Base-by-base conservation (phyloP, 768 basidiomycete species). In the Cystofilobasidium macerans region DNA sequence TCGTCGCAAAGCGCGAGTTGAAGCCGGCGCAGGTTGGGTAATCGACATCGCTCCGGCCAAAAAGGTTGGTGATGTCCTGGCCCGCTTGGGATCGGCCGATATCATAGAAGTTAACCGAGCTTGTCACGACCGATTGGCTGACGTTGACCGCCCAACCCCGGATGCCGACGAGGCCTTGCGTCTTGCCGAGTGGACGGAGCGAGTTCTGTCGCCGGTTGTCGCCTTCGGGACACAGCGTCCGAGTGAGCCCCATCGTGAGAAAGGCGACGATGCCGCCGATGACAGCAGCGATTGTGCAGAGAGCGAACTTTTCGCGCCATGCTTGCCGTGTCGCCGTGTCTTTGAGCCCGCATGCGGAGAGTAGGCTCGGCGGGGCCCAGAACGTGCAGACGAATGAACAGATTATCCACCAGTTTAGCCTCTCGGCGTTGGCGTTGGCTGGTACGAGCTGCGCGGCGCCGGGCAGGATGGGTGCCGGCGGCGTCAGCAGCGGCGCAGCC, bases 271-370 rank as follows among this genome's bases (percentile, higher is more conserved):
- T 75, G 24, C 80, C 84, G 70, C 94, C 95, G 24, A 95, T 76
- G 51, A 91, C 43, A 64, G 83, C 70, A 59, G 91, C 11, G 73
- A 97, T 85, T 76, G 88, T 84, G 77, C 93, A 97, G 4, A 99
- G 80, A 8, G 91, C 84, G 65, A 94, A 85, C 80, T 98, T 99
- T 77, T 99, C 95, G 73, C 93, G 84, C 95, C 95, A 99, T 1
- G 95, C 95, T 75, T 95, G 89, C 69, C 84, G 80, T 61, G 83
- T 81, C 42, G 82, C 80, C 71, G 82, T 82, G 76, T 93, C 90
- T 73, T 83, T 86, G 74, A 97, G 80, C 65, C 87, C 88, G 14
- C 90, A 45, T 2, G 84, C 83, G 28, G 82, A 76, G 64, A 97
- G 82, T 28, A 90, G 76, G 72, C 86, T 81, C 54, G 82, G 80